These are phyloP conservation scores for Trichosporon inkin DNA, from an alignment of 1,284 basidiomycete species.

Conservation along the genomic window DNA sequence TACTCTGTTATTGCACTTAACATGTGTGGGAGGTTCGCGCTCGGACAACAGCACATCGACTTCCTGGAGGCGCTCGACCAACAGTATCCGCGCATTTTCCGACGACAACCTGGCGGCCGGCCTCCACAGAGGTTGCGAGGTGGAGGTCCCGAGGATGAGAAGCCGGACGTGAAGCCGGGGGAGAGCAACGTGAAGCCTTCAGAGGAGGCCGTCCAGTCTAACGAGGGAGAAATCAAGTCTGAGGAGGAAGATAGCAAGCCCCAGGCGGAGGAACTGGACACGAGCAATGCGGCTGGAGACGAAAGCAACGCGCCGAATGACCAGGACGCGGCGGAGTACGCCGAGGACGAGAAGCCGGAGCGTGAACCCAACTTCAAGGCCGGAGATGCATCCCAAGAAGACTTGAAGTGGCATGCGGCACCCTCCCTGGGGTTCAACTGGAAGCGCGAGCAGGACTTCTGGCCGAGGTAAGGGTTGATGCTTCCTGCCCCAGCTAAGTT, in stretches of 20 bases:
- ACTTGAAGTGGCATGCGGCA: background rate
- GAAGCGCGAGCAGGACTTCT: conserved; percentile 40
- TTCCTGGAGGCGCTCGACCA: conserved; percentile 19
- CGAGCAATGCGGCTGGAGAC: background rate
- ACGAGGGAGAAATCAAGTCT: background rate
- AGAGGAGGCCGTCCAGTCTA: background rate
- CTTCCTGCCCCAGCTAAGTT: conserved; percentile 9
- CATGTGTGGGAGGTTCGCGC: conserved; percentile 45
- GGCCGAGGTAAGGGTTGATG: conserved; percentile 28
- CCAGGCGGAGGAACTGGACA: background rate
- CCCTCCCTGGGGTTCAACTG: conserved; percentile 25
- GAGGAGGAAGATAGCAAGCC: background rate
- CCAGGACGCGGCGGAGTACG: background rate
- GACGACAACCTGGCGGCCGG: conserved; percentile 10
- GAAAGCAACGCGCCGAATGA: conserved; percentile 2
- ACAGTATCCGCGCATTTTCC: conserved; percentile 22
- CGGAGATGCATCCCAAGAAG: conserved; percentile 21
- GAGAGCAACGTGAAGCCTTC: background rate
- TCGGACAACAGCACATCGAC: conserved; percentile 33
- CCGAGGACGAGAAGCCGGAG: background rate
- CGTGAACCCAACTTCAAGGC: conserved; percentile 13
- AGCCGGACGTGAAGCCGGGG: background rate
- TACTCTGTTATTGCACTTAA: background rate
- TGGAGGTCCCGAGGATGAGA: conserved; percentile 13
- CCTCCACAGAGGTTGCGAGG: conserved; percentile 15